These are phyloP conservation scores for Hapsidospora chrysogenum DNA, from an alignment of 495 filamentous ascomycete genomes.

Conservation along the genomic window DNA sequence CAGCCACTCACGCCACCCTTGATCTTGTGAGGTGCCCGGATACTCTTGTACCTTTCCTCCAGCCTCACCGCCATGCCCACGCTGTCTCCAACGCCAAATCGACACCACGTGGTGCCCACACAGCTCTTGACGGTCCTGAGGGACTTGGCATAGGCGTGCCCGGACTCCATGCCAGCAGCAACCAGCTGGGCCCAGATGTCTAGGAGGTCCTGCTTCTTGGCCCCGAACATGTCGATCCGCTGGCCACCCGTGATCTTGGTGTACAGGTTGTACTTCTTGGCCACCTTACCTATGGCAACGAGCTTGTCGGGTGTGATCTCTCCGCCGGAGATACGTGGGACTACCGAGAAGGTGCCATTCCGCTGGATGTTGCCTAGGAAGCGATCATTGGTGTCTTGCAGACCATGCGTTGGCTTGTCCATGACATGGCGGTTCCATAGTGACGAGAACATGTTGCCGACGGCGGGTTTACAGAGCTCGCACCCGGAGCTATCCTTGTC, in stretches of 20 bases:
- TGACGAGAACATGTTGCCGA: constrained; percentile 72
- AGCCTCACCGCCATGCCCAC: constrained; percentile 92
- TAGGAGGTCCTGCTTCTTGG: constrained; percentile 78
- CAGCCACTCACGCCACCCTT: constrained; percentile 89
- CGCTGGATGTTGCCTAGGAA: constrained; percentile 92
- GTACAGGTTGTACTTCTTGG: constrained; percentile 78
- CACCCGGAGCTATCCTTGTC: constrained; percentile 66
- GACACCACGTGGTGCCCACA: constrained; percentile 89
- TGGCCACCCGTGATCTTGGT: constrained; percentile 94
- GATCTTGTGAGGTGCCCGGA: constrained; percentile 82
- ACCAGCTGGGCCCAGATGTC: constrained; percentile 80
- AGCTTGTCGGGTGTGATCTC: constrained; percentile 89
- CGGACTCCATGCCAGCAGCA: constrained; percentile 86
- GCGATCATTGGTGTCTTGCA: constrained; percentile 89
- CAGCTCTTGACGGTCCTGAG: constrained; percentile 88
- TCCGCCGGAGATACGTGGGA: constrained; percentile 72
- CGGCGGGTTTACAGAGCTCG: constrained; percentile 77
- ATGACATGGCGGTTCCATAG: constrained; percentile 81
- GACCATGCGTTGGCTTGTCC: constrained; percentile 52
- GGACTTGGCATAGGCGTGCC: constrained; percentile 88
- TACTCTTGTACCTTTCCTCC: constrained; percentile 89
- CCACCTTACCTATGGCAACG: constrained; percentile 74
- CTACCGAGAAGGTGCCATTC: constrained; percentile 84
- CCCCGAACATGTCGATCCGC: constrained; percentile 91
- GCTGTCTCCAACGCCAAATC: constrained; percentile 85